A percentile compares a stretch with the other conserved stretches of the same genome.
Evolutionary conservation across 2,329 filamentous ascomycete genomes (phyloP).

Genomic region (Cadophora sp.): DNA sequence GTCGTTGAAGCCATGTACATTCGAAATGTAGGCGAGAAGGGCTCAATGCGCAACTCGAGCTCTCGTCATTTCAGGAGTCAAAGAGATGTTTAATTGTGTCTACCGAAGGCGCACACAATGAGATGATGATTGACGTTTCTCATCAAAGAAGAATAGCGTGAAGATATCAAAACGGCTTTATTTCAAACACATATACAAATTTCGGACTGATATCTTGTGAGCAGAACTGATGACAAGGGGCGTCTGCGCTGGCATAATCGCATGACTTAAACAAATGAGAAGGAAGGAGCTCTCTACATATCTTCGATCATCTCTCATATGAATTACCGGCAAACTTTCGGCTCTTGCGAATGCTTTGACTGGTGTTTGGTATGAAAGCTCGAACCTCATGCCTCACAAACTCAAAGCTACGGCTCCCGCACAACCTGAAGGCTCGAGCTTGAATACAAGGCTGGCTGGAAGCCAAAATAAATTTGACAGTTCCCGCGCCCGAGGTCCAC

Average conservation of each 20-base stretch:
- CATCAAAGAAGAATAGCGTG: not conserved
- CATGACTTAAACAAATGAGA: not conserved
- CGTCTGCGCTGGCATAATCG: not conserved
- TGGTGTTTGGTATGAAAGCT: not conserved
- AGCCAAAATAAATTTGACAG: not conserved
- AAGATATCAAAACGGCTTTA: not conserved
- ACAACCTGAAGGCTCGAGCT: not conserved
- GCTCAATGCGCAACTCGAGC: not conserved
- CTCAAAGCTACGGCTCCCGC: not conserved
- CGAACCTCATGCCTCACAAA: not conserved
- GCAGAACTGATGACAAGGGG: not conserved
- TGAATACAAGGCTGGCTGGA: not conserved
- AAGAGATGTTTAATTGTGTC: not conserved
- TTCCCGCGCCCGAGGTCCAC: not conserved
- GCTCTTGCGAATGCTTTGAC: not conserved
- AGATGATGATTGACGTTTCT: not conserved
- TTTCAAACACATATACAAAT: not conserved
- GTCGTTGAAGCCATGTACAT: slow-evolving; percentile 15
- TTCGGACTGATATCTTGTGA: not conserved
- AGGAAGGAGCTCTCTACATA: slow-evolving; percentile 1
- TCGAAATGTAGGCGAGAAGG: not conserved
- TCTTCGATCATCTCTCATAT: not conserved
- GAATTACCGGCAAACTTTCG: not conserved
- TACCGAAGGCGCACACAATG: not conserved
- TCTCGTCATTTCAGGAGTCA: not conserved